Conservation (phyloP, 331 rosid genomes). For the Erythrophleum ivorense region DNA sequence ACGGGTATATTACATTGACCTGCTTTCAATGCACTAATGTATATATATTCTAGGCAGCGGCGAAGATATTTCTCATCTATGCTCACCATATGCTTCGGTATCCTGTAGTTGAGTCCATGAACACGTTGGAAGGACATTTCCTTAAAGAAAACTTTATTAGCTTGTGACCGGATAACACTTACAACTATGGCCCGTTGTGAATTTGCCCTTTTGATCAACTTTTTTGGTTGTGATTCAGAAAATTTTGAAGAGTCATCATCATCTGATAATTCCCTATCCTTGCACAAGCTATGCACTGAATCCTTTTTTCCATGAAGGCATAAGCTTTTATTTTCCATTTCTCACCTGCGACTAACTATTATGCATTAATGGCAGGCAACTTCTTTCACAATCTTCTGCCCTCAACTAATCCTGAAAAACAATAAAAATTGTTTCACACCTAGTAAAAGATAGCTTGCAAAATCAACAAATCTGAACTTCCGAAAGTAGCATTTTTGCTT, state of each 20-base stretch:
- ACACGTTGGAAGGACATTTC: conserved; percentile 46
- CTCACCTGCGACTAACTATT: conserved; percentile 36
- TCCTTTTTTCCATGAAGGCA: conserved; percentile 45
- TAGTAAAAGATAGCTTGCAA: not conserved
- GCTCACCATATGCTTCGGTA: conserved; percentile 81
- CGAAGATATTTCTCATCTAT: conserved; percentile 80
- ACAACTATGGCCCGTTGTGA: conserved; percentile 48
- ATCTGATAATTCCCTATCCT: conserved; percentile 43
- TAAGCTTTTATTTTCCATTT: conserved; percentile 54
- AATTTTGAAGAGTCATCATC: conserved; percentile 46
- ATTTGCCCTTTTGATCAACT: conserved; percentile 51
- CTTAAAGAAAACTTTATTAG: conserved; percentile 45
- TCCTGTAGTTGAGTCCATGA: conserved; percentile 58
- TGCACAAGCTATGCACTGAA: conserved; percentile 42
- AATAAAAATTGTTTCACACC: conserved; percentile 11
- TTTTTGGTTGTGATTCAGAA: conserved; percentile 49
- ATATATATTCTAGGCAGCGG: conserved; percentile 50
- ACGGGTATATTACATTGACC: conserved; percentile 44
- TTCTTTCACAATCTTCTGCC: conserved; percentile 35
- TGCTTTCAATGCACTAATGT: conserved; percentile 47
- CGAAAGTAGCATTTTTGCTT: conserved; percentile 2
- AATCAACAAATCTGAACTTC: conserved; percentile 21
- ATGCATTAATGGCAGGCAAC: conserved; percentile 35
- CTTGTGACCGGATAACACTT: conserved; percentile 49
- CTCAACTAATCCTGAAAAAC: conserved; percentile 43